Base-by-base conservation (phyloP, 805 yeast genomes). In the Teunomyces aglyptinius region DNA sequence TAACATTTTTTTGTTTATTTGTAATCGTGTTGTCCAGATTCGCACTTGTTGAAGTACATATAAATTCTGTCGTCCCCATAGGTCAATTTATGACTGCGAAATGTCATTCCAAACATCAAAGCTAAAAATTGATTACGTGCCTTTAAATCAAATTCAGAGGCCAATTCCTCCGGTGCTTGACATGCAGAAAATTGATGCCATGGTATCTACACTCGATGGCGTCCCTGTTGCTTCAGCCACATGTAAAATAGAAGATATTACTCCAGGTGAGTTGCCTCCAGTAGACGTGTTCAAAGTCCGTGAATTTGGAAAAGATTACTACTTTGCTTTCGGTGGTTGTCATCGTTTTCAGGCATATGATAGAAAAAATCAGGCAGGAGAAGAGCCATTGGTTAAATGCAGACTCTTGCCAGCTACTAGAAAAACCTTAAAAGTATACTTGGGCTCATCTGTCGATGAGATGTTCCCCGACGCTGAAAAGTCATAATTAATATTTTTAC, bases 301-400 rank as follows among this genome's bases (percentile, higher is more conserved):
- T 36, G 85, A 85, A 35, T 61, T 76, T 6, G 92, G 89, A 1
- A 66, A 78, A 41, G 73, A 65, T 31, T 76, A 76, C 61, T 88
- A 84, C 58, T 88, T 86, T 64, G 95, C 91, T 1, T 89, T 89
- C 65, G 96, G 96, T 5, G 96, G 96, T 0, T 89, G 96, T 60
- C 96, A 89, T 60, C 66, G 96, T 51, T 85, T 89, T 54, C 96
- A 89, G 62, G 96, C 96, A 0, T 89, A 89, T 59, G 94, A 88
- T 47, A 67, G 75, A 33, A 47, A 64, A 20, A 76, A 74, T 26
- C 59, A 64, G 3, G 44, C 45, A 5, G 59, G 55, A 1, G 41
- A 51, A 12, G 70, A 66, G 22, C 60, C 67, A 0, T 55, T 76
- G 68, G 95, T 89, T 7, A 82, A 77, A 57, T 84, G 89, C 63